Conservation (phyloP, 441 rosid genomes). For the Aleurites moluccanus region DNA sequence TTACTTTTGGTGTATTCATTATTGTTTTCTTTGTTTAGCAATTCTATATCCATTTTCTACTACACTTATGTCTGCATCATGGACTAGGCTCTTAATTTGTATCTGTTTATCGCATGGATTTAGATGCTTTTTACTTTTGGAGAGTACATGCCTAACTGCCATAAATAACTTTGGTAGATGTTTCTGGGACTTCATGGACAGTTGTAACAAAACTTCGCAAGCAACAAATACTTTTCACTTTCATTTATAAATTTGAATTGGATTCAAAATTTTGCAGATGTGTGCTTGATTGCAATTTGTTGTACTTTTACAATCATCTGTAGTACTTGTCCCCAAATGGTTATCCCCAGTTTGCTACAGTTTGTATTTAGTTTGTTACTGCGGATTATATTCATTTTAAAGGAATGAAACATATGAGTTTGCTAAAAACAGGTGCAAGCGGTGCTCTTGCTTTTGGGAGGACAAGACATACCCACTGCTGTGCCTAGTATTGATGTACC, state of each 20-base stretch:
- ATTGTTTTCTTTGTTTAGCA: not conserved
- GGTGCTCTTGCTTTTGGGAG: conserved; percentile 68
- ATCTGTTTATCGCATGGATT: not conserved
- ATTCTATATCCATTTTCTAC: not conserved
- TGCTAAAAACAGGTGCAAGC: conserved; percentile 58
- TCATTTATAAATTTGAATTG: not conserved
- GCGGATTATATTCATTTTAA: not conserved
- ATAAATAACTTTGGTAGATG: not conserved
- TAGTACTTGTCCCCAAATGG: not conserved
- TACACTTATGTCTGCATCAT: not conserved
- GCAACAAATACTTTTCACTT: not conserved
- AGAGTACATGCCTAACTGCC: not conserved
- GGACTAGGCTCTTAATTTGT: not conserved
- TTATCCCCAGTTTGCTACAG: not conserved
- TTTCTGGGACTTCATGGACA: not conserved
- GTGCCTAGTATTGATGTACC: conserved; percentile 53
- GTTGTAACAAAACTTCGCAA: not conserved
- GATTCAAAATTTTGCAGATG: not conserved
- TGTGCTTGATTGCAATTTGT: not conserved
- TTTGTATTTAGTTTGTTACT: conserved; percentile 1
- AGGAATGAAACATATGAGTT: conserved; percentile 12
- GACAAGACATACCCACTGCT: conserved; percentile 50
- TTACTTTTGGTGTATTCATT: conserved; percentile 1
- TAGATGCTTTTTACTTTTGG: not conserved
- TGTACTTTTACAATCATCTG: not conserved